Evolutionary conservation across 1,284 basidiomycete species (phyloP).

Genomic region (Thecaphora thlaspeos): DNA sequence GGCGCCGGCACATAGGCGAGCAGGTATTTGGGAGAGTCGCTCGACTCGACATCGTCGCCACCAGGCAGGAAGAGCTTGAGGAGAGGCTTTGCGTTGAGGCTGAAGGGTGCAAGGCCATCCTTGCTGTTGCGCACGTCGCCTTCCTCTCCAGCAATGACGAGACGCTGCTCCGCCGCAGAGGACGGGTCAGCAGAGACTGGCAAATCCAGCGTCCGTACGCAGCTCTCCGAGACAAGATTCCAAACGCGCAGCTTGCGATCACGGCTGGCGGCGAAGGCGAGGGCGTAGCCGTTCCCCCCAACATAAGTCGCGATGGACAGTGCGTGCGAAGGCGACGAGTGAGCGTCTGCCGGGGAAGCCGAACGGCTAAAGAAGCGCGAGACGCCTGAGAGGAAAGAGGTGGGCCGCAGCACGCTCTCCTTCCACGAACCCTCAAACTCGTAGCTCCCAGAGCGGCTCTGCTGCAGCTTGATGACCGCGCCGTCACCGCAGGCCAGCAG

Average conservation of each 20-base stretch:
- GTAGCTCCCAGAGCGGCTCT: conserved; percentile 10
- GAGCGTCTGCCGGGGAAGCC: conserved; percentile 19
- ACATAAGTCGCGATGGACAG: conserved; percentile 38
- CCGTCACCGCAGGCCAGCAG: conserved; percentile 50
- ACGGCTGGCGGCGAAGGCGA: conserved; percentile 45
- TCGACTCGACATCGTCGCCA: conserved; percentile 25
- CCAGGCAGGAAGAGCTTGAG: conserved; percentile 35
- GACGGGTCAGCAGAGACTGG: conserved; percentile 18
- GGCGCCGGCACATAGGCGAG: conserved; percentile 49
- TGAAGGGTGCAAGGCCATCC: conserved; percentile 9
- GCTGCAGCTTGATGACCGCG: conserved; percentile 41
- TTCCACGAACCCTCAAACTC: conserved; percentile 33
- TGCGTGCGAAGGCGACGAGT: conserved; percentile 32
- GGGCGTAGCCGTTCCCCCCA: conserved; percentile 21
- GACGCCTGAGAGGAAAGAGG: conserved; percentile 47
- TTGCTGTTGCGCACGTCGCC: conserved; percentile 7
- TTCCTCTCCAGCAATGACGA: conserved; percentile 20
- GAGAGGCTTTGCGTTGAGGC: conserved; percentile 24
- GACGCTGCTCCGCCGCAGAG: conserved; percentile 14
- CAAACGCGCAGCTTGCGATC: conserved; percentile 54
- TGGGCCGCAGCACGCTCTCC: conserved; percentile 37
- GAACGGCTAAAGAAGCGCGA: conserved; percentile 44
- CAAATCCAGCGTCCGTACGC: conserved; percentile 48
- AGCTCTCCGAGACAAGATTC: conserved; percentile 49
- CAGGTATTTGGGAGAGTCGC: conserved; percentile 10